A percentile compares a stretch with the other conserved stretches of the same genome.
phyloP scores from a whole-genome alignment of 163 green algal genomes.

The Chlamydomonas reinhardtii region DNA sequence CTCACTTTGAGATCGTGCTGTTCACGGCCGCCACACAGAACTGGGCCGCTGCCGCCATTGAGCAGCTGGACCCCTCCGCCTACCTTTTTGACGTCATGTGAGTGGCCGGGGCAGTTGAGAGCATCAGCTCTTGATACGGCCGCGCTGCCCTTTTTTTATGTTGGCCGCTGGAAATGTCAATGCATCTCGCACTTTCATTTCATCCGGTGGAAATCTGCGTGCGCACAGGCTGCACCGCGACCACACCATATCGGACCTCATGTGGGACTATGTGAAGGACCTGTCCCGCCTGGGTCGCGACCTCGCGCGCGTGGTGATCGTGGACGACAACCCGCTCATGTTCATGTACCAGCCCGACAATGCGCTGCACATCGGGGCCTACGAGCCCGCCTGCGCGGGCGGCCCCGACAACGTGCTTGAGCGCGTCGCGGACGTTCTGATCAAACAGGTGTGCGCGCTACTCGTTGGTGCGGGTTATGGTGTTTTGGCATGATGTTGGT shows the following conservation, averaged over 20 bases:
- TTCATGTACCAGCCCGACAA: slow-evolving; percentile 54
- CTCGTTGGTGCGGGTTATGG: not conserved
- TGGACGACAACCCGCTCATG: slow-evolving; percentile 54
- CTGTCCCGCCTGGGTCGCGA: slow-evolving; percentile 70
- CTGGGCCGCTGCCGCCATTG: slow-evolving; percentile 31
- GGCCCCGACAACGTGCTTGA: slow-evolving; percentile 36
- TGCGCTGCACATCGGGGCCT: slow-evolving; percentile 37
- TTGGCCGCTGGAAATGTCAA: too few relatives aligned
- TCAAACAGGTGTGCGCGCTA: slow-evolving; percentile 11
- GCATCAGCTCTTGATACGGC: too few relatives aligned
- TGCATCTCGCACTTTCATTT: too few relatives aligned
- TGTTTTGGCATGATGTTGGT: too few relatives aligned
- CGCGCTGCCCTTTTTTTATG: too few relatives aligned
- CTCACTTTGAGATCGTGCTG: slow-evolving; percentile 90
- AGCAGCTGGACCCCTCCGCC: slow-evolving; percentile 35
- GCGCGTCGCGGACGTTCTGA: slow-evolving; percentile 22
- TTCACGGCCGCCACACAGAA: slow-evolving; percentile 86
- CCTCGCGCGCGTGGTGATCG: slow-evolving; percentile 56
- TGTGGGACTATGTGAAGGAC: slow-evolving; percentile 70
- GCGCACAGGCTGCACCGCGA: slow-evolving; percentile 54
- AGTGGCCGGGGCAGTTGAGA: not conserved
- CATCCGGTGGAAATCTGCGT: too few relatives aligned
- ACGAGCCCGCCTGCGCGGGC: slow-evolving; percentile 20
- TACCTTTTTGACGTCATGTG: slow-evolving; percentile 48
- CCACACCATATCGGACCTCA: slow-evolving; percentile 51